Evolutionary conservation across 1,139 yeast genomes (phyloP).

Genomic region (Lodderomyces elongisporus): DNA sequence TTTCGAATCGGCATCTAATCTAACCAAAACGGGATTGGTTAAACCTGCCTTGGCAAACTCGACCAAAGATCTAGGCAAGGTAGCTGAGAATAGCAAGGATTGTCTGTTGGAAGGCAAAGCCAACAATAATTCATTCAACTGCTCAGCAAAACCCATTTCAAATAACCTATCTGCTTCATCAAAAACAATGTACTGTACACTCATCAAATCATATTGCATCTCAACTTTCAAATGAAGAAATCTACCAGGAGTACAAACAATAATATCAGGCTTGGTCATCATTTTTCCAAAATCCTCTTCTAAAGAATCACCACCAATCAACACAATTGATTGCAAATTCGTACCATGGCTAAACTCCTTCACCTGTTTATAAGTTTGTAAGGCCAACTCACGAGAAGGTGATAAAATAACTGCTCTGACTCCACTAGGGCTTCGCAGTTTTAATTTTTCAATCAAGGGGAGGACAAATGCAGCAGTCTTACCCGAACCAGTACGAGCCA

Average conservation of each 20-base stretch:
- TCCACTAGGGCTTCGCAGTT: constrained; percentile 76
- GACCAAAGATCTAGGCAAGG: constrained; percentile 85
- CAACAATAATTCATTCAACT: constrained; percentile 81
- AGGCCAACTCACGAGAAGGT: constrained; percentile 84
- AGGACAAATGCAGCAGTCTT: constrained; percentile 97
- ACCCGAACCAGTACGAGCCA: constrained; percentile 99
- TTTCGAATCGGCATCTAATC: constrained; percentile 88
- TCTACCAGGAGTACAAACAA: constrained; percentile 97
- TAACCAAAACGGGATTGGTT: constrained; percentile 82
- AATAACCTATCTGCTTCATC: constrained; percentile 98
- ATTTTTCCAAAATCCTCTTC: constrained; percentile 93
- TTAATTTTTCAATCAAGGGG: constrained; percentile 75
- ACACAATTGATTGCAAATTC: constrained; percentile 69
- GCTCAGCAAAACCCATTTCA: constrained; percentile 96
- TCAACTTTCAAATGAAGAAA: constrained; percentile 93
- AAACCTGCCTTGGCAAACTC: constrained; percentile 98
- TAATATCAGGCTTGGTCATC: constrained; percentile 91
- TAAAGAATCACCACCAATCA: constrained; percentile 96
- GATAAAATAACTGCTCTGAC: constrained; percentile 84
- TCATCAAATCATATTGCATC: constrained; percentile 79
- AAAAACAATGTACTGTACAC: constrained; percentile 86
- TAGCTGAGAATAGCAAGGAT: constrained; percentile 88
- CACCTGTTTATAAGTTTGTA: constrained; percentile 84
- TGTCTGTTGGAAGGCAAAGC: constrained; percentile 81
- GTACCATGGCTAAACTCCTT: constrained; percentile 85